Conservation (phyloP, 2,329 filamentous ascomycete genomes). For the Botrytis paeoniae region DNA sequence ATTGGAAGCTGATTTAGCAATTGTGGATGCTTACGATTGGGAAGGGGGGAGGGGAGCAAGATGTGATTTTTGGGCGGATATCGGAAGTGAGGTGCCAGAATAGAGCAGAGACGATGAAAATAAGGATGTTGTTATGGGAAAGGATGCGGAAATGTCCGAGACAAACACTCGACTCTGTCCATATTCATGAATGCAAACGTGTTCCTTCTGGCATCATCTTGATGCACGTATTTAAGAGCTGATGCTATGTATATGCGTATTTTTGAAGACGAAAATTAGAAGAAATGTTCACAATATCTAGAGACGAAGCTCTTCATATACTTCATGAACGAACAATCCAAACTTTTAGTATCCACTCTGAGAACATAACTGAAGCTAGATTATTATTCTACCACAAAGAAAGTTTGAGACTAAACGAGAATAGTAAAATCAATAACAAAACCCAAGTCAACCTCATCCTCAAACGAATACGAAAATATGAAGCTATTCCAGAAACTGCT, state of each 20-base stretch:
- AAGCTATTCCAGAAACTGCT: not conserved
- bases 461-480: not conserved
- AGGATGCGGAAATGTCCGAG: not conserved
- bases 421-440: not conserved
- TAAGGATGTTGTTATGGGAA: no score
- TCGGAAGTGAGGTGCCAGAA: constrained; percentile 23
- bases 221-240: not conserved
- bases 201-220: no score
- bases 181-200: not conserved
- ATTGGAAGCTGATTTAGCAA: constrained; percentile 19
- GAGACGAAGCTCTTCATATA: not conserved
- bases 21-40: constrained; percentile 27
- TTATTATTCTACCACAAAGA: not conserved
- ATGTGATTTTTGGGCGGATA: constrained; percentile 24
- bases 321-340: not conserved
- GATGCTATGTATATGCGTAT: not conserved
- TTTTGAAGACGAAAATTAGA: not conserved
- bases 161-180: not conserved
- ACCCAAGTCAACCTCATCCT: not conserved
- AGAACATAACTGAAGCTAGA: not conserved
- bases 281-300: not conserved
- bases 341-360: not conserved
- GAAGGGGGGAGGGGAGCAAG: constrained; percentile 23
- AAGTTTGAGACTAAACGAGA: not conserved
- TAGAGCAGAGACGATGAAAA: not conserved